These are phyloP conservation scores for Penicillium polonicum DNA, from an alignment of 2,329 filamentous ascomycete genomes.

Conservation along the genomic window DNA sequence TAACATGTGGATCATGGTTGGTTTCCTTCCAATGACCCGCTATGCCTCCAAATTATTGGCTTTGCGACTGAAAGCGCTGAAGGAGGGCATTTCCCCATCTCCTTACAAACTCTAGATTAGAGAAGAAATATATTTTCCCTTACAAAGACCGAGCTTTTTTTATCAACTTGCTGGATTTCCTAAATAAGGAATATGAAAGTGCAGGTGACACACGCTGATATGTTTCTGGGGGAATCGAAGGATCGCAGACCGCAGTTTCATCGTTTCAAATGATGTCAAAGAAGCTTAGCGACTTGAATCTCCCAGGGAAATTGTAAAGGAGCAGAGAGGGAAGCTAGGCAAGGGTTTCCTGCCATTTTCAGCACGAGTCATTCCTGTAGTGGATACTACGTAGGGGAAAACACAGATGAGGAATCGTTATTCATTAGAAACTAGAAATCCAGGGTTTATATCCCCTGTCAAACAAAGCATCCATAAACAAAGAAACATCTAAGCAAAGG, in stretches of 20 bases:
- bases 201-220: neutral
- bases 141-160: neutral
- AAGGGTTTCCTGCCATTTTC: neutral
- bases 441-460: too few species aligned
- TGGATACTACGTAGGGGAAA: too few species aligned
- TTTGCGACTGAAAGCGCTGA: constrained; percentile 34
- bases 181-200: neutral
- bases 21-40: constrained; percentile 36
- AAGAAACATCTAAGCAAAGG: too few species aligned
- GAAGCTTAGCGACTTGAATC: neutral
- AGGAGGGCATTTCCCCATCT: constrained; percentile 6
- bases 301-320: neutral
- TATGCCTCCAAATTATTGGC: constrained; percentile 39
- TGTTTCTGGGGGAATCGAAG: neutral
- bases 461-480: too few species aligned
- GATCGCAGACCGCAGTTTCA: neutral
- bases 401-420: too few species aligned
- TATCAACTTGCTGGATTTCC: neutral
- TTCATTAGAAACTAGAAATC: too few species aligned
- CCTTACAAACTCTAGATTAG: neutral
- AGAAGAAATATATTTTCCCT: neutral
- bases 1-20: constrained; percentile 42
- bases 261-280: neutral
- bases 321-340: neutral
- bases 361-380: neutral